phyloP scores from a whole-genome alignment of 331 rosid genomes.

The Erythrophleum ivorense region DNA sequence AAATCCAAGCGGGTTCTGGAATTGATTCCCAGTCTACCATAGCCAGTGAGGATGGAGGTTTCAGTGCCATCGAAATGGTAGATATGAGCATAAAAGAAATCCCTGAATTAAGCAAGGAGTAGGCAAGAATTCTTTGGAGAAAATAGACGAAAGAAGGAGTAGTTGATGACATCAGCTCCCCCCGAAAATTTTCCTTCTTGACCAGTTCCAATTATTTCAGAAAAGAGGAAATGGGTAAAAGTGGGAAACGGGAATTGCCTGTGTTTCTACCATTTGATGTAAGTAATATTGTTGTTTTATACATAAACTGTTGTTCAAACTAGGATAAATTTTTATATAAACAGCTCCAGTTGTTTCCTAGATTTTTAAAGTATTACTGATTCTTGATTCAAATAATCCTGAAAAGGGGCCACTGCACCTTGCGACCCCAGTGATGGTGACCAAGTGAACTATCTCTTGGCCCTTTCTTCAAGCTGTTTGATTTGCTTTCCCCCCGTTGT shows the following conservation, averaged over 20 bases:
- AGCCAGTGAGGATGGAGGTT: slow-evolving; percentile 64
- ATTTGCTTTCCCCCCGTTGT: slow-evolving; percentile 40
- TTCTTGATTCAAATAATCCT: slow-evolving; percentile 47
- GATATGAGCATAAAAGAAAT: slow-evolving; percentile 90
- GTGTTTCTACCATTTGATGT: slow-evolving; percentile 68
- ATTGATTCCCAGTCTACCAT: slow-evolving; percentile 84
- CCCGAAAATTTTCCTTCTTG: slow-evolving; percentile 44
- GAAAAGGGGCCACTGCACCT: slow-evolving; percentile 41
- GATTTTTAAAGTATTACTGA: background rate
- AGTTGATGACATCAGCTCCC: slow-evolving; percentile 49
- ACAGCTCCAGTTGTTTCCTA: slow-evolving; percentile 63
- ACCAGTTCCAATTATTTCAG: slow-evolving; percentile 40
- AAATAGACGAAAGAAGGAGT: slow-evolving; percentile 41
- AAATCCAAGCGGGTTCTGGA: slow-evolving; percentile 89
- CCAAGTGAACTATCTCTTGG: slow-evolving; percentile 56
- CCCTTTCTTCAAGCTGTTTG: slow-evolving; percentile 39
- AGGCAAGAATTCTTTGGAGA: slow-evolving; percentile 45
- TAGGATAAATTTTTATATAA: slow-evolving; percentile 71
- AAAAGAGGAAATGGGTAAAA: slow-evolving; percentile 37
- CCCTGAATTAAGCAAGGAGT: slow-evolving; percentile 73
- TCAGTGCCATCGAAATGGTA: slow-evolving; percentile 64
- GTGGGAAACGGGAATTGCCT: slow-evolving; percentile 43
- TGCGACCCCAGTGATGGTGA: slow-evolving; percentile 53
- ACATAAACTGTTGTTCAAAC: slow-evolving; percentile 62
- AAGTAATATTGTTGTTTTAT: slow-evolving; percentile 81